Base-by-base conservation (phyloP, 495 filamentous ascomycete genomes). In the Aspergillus sclerotiicarbonarius region DNA sequence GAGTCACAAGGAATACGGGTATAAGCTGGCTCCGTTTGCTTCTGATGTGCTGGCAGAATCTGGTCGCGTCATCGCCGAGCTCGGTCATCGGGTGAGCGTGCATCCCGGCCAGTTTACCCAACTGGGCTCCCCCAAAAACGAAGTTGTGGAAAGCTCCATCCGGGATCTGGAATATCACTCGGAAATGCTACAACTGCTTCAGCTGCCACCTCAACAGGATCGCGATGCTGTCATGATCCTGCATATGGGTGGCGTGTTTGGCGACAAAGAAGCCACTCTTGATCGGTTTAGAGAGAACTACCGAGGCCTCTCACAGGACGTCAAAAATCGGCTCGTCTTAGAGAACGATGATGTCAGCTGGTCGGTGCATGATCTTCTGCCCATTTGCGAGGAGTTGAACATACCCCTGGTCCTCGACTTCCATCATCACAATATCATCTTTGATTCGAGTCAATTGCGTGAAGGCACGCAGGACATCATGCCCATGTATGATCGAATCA, bases 101-200 rank as follows among this genome's bases (percentile, higher is more conserved):
- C 94, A 98, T 69, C 93, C 94, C 0, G 93, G 94, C 20, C 92
- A 91, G 76, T 98, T 90, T 63, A 96, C 93, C 2, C 94, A 97
- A 68, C 76, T 97, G 4, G 93, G 90, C 0, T 92, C 89, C 2
- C 92, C 90, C 0, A 80, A 86, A 13, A 73, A 79, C 41, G 80
- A 85, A 64, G 94, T 97, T 4, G 84, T 96, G 41, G 77, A 84
- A 41, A 87, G 80, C 55, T 83, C 92, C 1, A 67, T 92, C 8
- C 84, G 92, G 3, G 94, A 96, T 72, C 80, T 98, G 0, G 89
- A 90, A 47, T 98, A 94, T 62, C 93, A 97, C 67, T 87, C 88
- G 35, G 92, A 98, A 70, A 71, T 97, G 78, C 80, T 97, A 0
- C 80, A 81, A 10, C 81, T 96, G 1, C 84, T 97, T 15, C 86